phyloP scores from a whole-genome alignment of 2,329 filamentous ascomycete species.

The Trichoderma endophyticum region DNA sequence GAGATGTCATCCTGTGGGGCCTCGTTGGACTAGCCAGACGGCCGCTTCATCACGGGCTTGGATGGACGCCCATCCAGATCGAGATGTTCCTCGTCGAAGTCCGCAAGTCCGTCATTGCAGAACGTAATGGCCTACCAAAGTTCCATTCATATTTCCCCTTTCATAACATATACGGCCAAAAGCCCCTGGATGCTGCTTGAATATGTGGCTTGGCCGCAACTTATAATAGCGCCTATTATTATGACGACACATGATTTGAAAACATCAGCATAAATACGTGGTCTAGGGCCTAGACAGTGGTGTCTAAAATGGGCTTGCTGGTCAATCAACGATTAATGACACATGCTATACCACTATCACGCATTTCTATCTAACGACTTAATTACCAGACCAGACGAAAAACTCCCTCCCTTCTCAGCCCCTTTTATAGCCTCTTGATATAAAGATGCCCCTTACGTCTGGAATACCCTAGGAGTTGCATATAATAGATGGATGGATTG shows the following conservation, averaged over 20 bases:
- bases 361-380: background rate
- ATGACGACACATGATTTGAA: background rate
- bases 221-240: background rate
- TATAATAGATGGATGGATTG: background rate
- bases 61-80: conserved; percentile 41
- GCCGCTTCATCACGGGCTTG: conserved; percentile 39
- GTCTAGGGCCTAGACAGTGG: too few relatives aligned
- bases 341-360: background rate
- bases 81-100: conserved; percentile 45
- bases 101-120: conserved; percentile 36
- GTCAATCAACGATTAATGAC: background rate
- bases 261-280: background rate
- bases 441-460: background rate
- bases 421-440: background rate
- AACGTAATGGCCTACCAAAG: conserved; percentile 32
- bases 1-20: conserved; percentile 41
- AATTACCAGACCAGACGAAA: background rate
- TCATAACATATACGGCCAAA: conserved; percentile 38
- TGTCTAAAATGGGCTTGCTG: background rate
- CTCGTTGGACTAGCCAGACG: conserved; percentile 38
- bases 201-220: background rate
- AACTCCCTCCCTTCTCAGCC: background rate
- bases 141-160: conserved; percentile 42
- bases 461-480: background rate
- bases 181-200: conserved; percentile 29